phyloP scores from a whole-genome alignment of 495 filamentous ascomycete species.

The Tuber magnatum region DNA sequence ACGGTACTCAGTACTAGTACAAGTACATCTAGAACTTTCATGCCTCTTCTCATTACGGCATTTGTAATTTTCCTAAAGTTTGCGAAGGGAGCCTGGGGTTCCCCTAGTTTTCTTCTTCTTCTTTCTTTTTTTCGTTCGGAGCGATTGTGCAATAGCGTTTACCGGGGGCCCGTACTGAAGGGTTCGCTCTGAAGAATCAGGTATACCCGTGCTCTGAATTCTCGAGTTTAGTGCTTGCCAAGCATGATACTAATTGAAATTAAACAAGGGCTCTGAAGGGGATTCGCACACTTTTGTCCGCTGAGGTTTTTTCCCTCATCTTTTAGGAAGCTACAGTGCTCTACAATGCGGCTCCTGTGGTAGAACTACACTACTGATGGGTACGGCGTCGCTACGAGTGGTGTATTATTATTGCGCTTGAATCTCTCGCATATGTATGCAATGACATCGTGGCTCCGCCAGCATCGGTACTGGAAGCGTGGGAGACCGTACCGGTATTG shows the following conservation, averaged over 20 bases:
- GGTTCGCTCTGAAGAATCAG: not conserved
- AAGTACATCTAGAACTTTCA: not conserved
- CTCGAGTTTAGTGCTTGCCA: not conserved
- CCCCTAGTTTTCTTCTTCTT: too few relatives aligned
- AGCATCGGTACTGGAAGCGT: too few relatives aligned
- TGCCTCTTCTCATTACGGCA: not conserved
- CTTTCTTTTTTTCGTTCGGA: not conserved
- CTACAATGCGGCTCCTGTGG: not conserved
- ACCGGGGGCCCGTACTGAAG: not conserved
- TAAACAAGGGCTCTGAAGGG: not conserved
- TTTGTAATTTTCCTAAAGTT: not conserved
- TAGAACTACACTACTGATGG: too few relatives aligned
- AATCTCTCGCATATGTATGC: too few relatives aligned
- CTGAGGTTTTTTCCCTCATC: not conserved
- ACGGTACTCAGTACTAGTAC: too few relatives aligned
- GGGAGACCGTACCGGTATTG: too few relatives aligned
- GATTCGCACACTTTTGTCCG: not conserved
- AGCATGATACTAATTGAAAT: not conserved
- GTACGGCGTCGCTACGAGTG: too few relatives aligned
- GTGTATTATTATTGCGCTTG: too few relatives aligned
- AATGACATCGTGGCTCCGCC: too few relatives aligned
- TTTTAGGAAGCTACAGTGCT: not conserved
- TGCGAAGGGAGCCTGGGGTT: not conserved
- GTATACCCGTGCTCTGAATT: not conserved
- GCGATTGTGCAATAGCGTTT: not conserved